Conservation (phyloP, 352 stramenopile species). For the Phytophthora chlamydospora region DNA sequence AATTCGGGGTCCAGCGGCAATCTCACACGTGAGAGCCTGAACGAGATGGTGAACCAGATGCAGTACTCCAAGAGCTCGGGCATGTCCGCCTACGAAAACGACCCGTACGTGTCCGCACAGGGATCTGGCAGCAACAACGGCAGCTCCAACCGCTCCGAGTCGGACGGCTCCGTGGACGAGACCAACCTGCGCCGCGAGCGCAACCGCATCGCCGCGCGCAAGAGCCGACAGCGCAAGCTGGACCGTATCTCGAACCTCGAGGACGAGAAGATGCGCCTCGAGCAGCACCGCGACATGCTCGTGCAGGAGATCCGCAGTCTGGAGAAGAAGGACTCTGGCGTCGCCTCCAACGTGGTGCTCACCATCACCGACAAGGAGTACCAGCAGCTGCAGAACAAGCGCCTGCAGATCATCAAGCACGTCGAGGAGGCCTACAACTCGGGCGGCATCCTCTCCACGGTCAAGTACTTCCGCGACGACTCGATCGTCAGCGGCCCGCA, state of each 20-base stretch:
- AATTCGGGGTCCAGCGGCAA: slow-evolving; percentile 19
- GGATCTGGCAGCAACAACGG: slow-evolving; percentile 56
- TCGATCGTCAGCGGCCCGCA: slow-evolving; percentile 87
- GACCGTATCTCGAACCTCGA: slow-evolving; percentile 89
- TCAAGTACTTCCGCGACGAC: slow-evolving; percentile 87
- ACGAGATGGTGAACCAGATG: slow-evolving; percentile 54
- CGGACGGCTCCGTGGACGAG: slow-evolving; percentile 73
- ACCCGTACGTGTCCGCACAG: slow-evolving; percentile 60
- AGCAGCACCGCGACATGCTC: slow-evolving; percentile 88
- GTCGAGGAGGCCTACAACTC: slow-evolving; percentile 85
- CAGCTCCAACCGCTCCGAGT: slow-evolving; percentile 70
- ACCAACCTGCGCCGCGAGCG: slow-evolving; percentile 83
- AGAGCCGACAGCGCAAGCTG: slow-evolving; percentile 84
- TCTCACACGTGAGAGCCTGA: slow-evolving; percentile 68
- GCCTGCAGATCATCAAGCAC: slow-evolving; percentile 83
- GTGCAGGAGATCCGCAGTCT: slow-evolving; percentile 86
- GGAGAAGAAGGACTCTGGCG: slow-evolving; percentile 76
- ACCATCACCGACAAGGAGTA: slow-evolving; percentile 86
- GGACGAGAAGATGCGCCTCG: slow-evolving; percentile 87
- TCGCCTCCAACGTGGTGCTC: slow-evolving; percentile 48
- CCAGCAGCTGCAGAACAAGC: slow-evolving; percentile 71
- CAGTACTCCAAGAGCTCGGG: slow-evolving; percentile 49
- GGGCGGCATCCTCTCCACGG: slow-evolving; percentile 74
- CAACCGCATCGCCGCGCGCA: slow-evolving; percentile 85
- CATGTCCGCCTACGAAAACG: slow-evolving; percentile 64